Conservation (phyloP, 2,329 filamentous ascomycete species). For the Tolypocladium tropicale region DNA sequence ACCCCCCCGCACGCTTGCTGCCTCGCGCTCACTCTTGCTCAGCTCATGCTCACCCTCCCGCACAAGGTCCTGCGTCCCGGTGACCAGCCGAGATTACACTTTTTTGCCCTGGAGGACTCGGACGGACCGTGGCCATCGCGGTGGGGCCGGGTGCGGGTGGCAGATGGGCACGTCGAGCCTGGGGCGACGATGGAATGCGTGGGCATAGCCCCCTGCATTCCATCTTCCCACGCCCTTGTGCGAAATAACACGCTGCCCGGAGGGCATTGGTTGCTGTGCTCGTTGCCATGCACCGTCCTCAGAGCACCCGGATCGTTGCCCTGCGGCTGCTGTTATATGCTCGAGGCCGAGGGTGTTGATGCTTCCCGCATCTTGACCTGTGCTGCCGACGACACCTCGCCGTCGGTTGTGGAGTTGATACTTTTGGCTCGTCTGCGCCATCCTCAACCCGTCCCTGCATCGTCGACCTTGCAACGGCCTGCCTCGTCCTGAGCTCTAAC, state of each 20-base stretch:
- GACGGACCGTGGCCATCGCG: not conserved
- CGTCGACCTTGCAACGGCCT: not conserved
- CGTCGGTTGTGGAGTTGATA: slow-evolving; percentile 1
- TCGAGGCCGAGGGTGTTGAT: not conserved
- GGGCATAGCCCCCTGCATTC: slow-evolving; percentile 3
- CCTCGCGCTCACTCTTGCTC: not conserved
- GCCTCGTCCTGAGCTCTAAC: not conserved
- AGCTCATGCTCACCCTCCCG: not conserved
- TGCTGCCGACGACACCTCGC: slow-evolving; percentile 1
- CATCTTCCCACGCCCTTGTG: not conserved
- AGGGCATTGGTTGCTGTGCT: not conserved
- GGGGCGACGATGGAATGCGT: slow-evolving; percentile 3
- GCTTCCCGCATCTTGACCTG: not conserved
- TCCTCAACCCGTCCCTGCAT: not conserved
- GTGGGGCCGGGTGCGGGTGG: not conserved
- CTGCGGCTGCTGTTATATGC: slow-evolving; percentile 1
- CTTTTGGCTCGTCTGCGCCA: not conserved
- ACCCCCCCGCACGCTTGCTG: not conserved
- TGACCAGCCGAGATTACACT: not conserved
- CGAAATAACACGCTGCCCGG: not conserved
- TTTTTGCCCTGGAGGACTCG: not conserved
- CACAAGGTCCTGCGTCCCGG: not conserved
- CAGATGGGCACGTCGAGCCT: not conserved
- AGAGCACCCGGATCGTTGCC: not conserved
- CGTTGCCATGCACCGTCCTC: slow-evolving; percentile 2